Evolutionary conservation across 2,329 filamentous ascomycete species (phyloP).

Genomic region (Rhynchosporium agropyri): DNA sequence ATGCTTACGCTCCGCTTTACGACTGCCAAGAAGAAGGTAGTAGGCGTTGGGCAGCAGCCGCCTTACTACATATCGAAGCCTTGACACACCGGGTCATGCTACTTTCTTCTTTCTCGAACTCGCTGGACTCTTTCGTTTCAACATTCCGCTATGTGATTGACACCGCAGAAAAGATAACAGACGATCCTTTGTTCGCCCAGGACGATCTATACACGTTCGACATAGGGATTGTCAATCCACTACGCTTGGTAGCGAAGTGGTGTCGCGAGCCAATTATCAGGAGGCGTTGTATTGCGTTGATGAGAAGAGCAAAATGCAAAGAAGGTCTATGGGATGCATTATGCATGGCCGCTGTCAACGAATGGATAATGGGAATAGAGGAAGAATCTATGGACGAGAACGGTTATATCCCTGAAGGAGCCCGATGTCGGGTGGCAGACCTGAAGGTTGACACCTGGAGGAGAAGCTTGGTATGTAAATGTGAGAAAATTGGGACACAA

Average conservation of each 20-base stretch:
- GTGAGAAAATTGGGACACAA: conserved; percentile 2
- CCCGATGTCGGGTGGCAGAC: conserved; percentile 5
- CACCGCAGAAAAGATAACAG: conserved; percentile 4
- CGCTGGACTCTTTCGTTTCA: conserved; percentile 10
- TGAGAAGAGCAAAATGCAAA: conserved; percentile 17
- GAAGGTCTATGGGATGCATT: conserved; percentile 22
- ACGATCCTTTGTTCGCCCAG: conserved; percentile 10
- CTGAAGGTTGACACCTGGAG: conserved; percentile 15
- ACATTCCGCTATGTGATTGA: conserved; percentile 10
- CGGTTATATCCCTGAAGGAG: conserved; percentile 15
- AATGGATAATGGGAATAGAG: conserved; percentile 20
- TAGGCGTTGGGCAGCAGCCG: conserved; percentile 7
- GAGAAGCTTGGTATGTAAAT: conserved; percentile 6
- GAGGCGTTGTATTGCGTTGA: conserved; percentile 14
- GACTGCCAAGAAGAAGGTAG: conserved; percentile 1
- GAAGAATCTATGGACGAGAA: conserved; percentile 22
- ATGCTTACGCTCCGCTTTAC: conserved; percentile 14
- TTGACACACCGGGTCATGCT: conserved; percentile 14
- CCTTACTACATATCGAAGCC: conserved; percentile 12
- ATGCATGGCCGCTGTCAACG: conserved; percentile 19
- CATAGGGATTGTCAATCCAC: conserved; percentile 14
- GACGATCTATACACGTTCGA: conserved; percentile 19
- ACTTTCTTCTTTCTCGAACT: conserved; percentile 2
- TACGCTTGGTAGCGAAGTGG: conserved; percentile 19
- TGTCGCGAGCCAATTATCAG: conserved; percentile 23